These are phyloP conservation scores for Bryoglossum gracile DNA, from an alignment of 495 filamentous ascomycete species.

Conservation along the genomic window DNA sequence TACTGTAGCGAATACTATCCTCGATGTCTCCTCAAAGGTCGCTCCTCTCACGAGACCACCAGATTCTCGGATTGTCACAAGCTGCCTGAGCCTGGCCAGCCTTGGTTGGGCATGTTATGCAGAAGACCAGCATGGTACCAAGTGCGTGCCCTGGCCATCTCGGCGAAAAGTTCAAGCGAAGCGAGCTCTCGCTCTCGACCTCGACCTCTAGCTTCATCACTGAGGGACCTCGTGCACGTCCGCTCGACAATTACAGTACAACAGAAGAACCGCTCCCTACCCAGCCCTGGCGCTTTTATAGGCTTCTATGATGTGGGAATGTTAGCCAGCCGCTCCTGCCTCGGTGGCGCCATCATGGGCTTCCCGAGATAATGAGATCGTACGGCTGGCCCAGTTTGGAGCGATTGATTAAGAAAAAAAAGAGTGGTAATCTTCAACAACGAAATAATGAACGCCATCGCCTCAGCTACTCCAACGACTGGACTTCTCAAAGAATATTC, in stretches of 20 bases:
- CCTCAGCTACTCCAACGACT: slow-evolving; percentile 2
- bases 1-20: no score
- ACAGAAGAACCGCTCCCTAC: no score
- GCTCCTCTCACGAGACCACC: neutral
- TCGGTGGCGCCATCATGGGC: slow-evolving; percentile 1
- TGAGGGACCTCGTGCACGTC: neutral
- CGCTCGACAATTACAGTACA: no score
- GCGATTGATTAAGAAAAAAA: slow-evolving; percentile 1
- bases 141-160: no score
- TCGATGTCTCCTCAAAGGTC: no score
- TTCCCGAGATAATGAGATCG: no score
- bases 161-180: neutral
- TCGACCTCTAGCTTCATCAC: neutral
- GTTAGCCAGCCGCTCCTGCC: neutral
- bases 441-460: neutral
- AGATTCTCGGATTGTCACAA: neutral
- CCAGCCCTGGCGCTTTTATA: no score
- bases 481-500: no score
- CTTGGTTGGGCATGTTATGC: neutral
- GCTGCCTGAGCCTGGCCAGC: neutral
- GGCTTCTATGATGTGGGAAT: no score
- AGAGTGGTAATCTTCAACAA: neutral
- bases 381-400: no score
- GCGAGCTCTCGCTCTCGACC: neutral
- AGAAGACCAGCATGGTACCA: no score